Evolutionary conservation across 768 basidiomycete genomes (phyloP).

Genomic region (Boletus insuetus): DNA sequence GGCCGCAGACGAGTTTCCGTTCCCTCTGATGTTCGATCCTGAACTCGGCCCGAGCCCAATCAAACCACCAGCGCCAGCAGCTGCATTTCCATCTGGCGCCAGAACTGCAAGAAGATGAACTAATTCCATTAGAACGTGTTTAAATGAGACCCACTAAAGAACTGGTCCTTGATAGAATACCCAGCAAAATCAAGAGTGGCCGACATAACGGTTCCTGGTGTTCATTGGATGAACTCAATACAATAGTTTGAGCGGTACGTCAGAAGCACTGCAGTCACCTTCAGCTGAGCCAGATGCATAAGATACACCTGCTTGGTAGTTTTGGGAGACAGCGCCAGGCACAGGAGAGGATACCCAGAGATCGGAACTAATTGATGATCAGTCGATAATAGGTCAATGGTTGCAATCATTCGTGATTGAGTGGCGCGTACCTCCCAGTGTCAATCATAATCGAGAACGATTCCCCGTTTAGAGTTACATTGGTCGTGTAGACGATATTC

Average conservation of each 20-base stretch:
- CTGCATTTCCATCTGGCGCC: conserved; percentile 10
- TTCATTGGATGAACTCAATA: background rate
- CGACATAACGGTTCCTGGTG: conserved; percentile 28
- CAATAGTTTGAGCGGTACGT: background rate
- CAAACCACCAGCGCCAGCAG: conserved; percentile 31
- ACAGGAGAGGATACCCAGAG: conserved; percentile 55
- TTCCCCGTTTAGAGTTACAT: conserved; percentile 38
- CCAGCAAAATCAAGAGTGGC: conserved; percentile 31
- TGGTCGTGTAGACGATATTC: conserved; percentile 37
- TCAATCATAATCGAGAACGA: conserved; percentile 39
- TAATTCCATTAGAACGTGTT: background rate
- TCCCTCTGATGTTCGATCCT: conserved; percentile 46
- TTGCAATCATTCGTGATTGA: background rate
- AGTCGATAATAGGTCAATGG: background rate
- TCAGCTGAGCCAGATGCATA: conserved; percentile 55
- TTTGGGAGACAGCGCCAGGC: conserved; percentile 37
- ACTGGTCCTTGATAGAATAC: conserved; percentile 49
- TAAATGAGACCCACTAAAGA: conserved; percentile 11
- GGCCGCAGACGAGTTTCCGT: conserved; percentile 37
- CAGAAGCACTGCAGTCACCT: conserved; percentile 33
- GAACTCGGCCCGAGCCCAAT: conserved; percentile 62
- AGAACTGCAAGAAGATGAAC: conserved; percentile 18
- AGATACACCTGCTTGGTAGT: conserved; percentile 37
- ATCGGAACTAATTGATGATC: conserved; percentile 50
- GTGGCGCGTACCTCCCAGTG: conserved; percentile 41